phyloP scores from a whole-genome alignment of 805 yeast species.

The Kodamaea nitidulidarum region DNA sequence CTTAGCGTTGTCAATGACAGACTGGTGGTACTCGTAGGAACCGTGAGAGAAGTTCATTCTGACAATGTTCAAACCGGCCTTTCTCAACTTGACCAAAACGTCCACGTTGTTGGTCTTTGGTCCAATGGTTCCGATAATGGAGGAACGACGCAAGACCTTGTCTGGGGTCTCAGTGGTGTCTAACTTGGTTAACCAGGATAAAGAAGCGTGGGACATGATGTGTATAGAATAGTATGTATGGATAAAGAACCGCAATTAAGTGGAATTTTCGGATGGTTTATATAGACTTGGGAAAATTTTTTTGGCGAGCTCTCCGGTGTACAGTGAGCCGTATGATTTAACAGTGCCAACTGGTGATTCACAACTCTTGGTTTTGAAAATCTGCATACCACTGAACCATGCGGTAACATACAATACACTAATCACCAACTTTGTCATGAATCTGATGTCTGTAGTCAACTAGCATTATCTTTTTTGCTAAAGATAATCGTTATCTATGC shows the following conservation, averaged over 20 bases:
- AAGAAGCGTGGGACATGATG: constrained; percentile 41
- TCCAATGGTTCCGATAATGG: constrained; percentile 98
- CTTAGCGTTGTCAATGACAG: constrained; percentile 94
- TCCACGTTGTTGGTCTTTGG: constrained; percentile 95
- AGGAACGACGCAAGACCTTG: constrained; percentile 81
- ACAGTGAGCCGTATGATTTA: constrained; percentile 10
- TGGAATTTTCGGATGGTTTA: constrained; percentile 5
- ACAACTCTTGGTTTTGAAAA: not conserved
- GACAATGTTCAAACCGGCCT: constrained; percentile 96
- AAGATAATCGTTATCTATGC: no score
- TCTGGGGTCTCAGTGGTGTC: constrained; percentile 73
- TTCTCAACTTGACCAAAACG: constrained; percentile 78
- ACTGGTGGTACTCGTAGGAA: constrained; percentile 94
- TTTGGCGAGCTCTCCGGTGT: constrained; percentile 10
- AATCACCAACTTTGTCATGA: no score
- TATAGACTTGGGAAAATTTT: constrained; percentile 9
- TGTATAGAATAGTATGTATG: not conserved
- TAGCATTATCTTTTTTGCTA: no score
- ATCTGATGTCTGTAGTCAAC: no score
- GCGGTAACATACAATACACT: no score
- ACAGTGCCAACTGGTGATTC: not conserved
- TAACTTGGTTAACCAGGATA: constrained; percentile 81
- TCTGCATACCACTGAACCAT: not conserved
- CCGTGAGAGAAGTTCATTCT: constrained; percentile 99
- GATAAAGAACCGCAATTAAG: not conserved